Evolutionary conservation across 2,329 filamentous ascomycete species (phyloP), one percentile per base, ranked within the genome.

Genomic region (Paecilomyces sp.): DNA sequence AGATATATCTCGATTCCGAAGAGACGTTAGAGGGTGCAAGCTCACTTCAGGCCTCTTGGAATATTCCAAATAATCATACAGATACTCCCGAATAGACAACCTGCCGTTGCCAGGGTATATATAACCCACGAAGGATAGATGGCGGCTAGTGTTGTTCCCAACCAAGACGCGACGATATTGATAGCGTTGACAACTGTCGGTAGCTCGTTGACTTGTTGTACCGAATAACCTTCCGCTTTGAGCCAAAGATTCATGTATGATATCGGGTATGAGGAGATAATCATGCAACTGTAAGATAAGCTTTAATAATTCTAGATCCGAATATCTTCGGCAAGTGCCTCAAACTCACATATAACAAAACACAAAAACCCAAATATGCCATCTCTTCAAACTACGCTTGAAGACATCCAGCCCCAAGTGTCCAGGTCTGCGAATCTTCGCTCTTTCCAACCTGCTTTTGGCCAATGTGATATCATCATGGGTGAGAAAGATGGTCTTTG

Each of bases 201-300:
- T 1, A 83, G 75, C 12, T 78, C 72, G 66, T 83, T 83, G 60
- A 82, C 77, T 60, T 82, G 75, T 0, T 75, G 74, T 0, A 83
- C 73, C 0, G 77, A 77, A 64, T 80, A 83, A 4, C 75, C 75
- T 30, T 80, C 76, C 1, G 75, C 74, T 60, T 82, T 82, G 50
- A 83, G 75, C 81, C 81, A 83, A 11, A 83, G 74, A 31, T 76
- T 80, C 80, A 83, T 83, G 58, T 83, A 82, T 0, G 56, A 55
- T 9, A 50, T 61, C 5, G 79, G 79, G 60, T 83, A 83, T 0
- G 72, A 72, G 0, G 76, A 75, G n/a, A 76, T 71, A 53, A 77
- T 77, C 74, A 79, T 78, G 67, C 72, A 78, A 8, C 75, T 78
- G 53, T 1, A 54, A 11, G 25, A 28, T 2, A 28, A 28, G 25